phyloP scores from a whole-genome alignment of 2,329 filamentous ascomycete species.

The Pseudonectria buxi region DNA sequence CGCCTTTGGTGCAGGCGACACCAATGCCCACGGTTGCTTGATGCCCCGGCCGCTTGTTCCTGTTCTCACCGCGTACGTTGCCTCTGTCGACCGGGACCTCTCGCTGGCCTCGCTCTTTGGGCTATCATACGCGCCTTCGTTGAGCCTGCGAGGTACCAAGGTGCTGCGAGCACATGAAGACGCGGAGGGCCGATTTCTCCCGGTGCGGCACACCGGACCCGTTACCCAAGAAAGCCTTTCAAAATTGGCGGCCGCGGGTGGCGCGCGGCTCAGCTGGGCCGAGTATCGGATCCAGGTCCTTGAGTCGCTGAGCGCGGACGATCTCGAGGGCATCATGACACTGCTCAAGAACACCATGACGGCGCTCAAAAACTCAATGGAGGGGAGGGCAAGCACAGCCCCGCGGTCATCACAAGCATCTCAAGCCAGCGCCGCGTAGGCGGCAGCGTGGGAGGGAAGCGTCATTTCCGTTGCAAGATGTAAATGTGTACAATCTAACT shows the following conservation, averaged over 20 bases:
- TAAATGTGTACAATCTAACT: background rate
- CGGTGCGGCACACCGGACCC: conserved; percentile 55
- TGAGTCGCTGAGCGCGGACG: conserved; percentile 56
- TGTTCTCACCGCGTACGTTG: conserved; percentile 41
- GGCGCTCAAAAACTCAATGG: conserved; percentile 51
- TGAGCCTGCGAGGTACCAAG: conserved; percentile 49
- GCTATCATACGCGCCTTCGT: conserved; percentile 51
- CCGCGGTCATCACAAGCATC: conserved; percentile 13
- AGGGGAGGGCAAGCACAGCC: conserved; percentile 16
- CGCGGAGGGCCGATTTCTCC: conserved; percentile 39
- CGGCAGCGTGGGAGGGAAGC: no score
- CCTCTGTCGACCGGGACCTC: conserved; percentile 39
- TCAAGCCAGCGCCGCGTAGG: conserved; percentile 1
- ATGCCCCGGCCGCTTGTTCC: conserved; percentile 38
- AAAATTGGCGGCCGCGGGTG: conserved; percentile 57
- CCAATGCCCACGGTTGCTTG: conserved; percentile 53
- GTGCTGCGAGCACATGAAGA: conserved; percentile 54
- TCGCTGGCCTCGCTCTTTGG: conserved; percentile 46
- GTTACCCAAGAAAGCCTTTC: conserved; percentile 62
- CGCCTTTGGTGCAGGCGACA: conserved; percentile 60
- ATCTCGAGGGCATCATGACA: conserved; percentile 58
- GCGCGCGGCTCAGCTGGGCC: conserved; percentile 61
- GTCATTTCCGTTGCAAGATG: background rate
- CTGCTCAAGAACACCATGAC: conserved; percentile 80
- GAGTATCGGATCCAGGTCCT: conserved; percentile 71